Percentiles rank a stretch among this genome's conserved stretches.
These are phyloP conservation scores for Punctularia strigosozonata DNA, from an alignment of 768 basidiomycete species.

Conservation along the genomic window DNA sequence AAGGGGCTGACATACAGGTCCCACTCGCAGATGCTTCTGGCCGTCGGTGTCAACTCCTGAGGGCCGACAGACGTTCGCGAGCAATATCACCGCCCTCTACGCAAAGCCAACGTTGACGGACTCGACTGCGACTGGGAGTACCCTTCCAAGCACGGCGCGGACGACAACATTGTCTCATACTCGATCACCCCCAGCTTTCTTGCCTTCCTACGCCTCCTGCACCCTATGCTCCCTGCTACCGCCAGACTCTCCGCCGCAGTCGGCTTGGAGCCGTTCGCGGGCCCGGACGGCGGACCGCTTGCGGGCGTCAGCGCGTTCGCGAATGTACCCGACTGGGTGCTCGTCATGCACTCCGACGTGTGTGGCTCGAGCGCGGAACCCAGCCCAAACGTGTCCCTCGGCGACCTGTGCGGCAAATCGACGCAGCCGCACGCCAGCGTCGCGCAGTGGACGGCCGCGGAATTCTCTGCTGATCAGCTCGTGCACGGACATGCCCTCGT, in stretches of 20 bases:
- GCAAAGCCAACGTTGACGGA: slow-evolving; percentile 54
- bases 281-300: slow-evolving; percentile 46
- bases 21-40: slow-evolving; percentile 57
- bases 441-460: slow-evolving; percentile 63
- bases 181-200: slow-evolving; percentile 68
- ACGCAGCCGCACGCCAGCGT: slow-evolving; percentile 66
- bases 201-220: slow-evolving; percentile 57
- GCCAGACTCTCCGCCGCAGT: slow-evolving; percentile 73
- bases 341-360: slow-evolving; percentile 91
- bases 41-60: slow-evolving; percentile 42
- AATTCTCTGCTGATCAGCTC: slow-evolving; percentile 63
- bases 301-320: slow-evolving; percentile 59
- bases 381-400: slow-evolving; percentile 85
- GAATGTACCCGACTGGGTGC: slow-evolving; percentile 63
- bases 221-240: slow-evolving; percentile 40
- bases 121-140: slow-evolving; percentile 98
- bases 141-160: slow-evolving; percentile 53
- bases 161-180: slow-evolving; percentile 43
- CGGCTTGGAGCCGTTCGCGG: slow-evolving; percentile 62
- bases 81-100: slow-evolving; percentile 51
- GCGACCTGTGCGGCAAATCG: slow-evolving; percentile 69
- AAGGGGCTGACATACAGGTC: no score
- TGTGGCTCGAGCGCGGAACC: slow-evolving; percentile 81
- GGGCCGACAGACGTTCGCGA: slow-evolving; percentile 42
- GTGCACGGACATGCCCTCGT: slow-evolving; percentile 80